phyloP scores from a whole-genome alignment of 1,284 basidiomycete species.

The Rhodotorula sp. region DNA sequence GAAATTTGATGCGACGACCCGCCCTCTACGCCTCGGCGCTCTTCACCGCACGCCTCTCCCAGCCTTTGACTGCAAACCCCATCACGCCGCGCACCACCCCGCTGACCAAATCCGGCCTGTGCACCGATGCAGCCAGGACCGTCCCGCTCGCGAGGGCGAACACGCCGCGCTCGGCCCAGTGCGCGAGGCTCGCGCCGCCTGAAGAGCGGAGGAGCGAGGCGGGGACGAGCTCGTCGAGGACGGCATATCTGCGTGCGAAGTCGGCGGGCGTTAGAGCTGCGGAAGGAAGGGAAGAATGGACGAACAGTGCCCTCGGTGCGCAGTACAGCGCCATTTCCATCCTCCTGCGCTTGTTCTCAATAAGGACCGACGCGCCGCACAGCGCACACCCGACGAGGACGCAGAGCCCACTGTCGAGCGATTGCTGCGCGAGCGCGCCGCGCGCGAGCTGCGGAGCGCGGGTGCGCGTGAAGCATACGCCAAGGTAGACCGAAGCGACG shows the following conservation, averaged over 20 bases:
- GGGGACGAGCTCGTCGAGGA: conserved; percentile 40
- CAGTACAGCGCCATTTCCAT: conserved; percentile 54
- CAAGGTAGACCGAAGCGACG: conserved; percentile 48
- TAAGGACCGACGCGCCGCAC: conserved; percentile 47
- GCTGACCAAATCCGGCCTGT: conserved; percentile 35
- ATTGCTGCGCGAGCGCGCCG: conserved; percentile 38
- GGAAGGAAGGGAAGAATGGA: not conserved
- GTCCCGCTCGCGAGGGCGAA: conserved; percentile 39
- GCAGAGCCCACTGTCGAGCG: conserved; percentile 47
- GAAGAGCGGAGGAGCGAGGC: conserved; percentile 18
- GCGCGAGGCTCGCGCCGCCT: conserved; percentile 17
- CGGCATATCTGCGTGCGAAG: conserved; percentile 26
- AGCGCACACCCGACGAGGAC: conserved; percentile 41
- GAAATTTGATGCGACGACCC: too few relatives aligned
- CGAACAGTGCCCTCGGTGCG: conserved; percentile 50
- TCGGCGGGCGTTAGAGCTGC: not conserved
- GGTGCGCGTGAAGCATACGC: conserved; percentile 39
- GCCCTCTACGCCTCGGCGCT: not conserved
- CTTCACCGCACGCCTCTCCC: not conserved
- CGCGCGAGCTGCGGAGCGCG: conserved; percentile 18
- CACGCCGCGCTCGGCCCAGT: conserved; percentile 37
- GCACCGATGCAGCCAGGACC: conserved; percentile 30
- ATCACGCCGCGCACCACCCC: conserved; percentile 39
- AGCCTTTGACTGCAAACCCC: conserved; percentile 7
- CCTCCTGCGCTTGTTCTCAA: conserved; percentile 52